These are phyloP conservation scores for Trypanosoma melophagium DNA, from an alignment of 208 protist genomes.

Conservation along the genomic window DNA sequence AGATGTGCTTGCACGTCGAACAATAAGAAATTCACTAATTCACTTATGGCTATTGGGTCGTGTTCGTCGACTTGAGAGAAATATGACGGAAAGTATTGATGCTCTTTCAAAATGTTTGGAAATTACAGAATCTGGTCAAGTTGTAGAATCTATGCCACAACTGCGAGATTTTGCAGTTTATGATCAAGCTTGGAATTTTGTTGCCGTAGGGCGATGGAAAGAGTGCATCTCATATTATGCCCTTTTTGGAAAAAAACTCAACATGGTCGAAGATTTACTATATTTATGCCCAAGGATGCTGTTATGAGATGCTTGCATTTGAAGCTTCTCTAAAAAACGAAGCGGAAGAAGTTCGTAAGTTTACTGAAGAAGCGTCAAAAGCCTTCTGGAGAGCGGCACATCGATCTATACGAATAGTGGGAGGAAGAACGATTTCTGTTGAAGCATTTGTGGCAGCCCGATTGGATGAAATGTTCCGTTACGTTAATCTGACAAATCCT, in stretches of 20 bases:
- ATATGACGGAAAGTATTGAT: constrained; percentile 30
- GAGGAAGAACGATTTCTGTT: constrained; percentile 42
- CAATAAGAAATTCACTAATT: constrained; percentile 42
- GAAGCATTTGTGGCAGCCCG: constrained; percentile 56
- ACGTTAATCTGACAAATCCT: constrained; percentile 29
- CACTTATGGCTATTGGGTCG: constrained; percentile 62
- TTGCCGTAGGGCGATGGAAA: constrained; percentile 39
- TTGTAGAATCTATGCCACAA: constrained; percentile 51
- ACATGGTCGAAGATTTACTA: constrained; percentile 66
- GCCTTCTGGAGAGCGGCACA: constrained; percentile 68
- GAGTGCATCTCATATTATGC: constrained; percentile 32
- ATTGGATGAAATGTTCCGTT: constrained; percentile 44
- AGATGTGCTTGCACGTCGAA: constrained; percentile 25
- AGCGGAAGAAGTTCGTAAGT: constrained; percentile 14
- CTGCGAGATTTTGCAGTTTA: constrained; percentile 58
- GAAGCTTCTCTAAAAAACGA: neutral
- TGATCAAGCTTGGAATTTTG: constrained; percentile 54
- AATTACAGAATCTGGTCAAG: constrained; percentile 34
- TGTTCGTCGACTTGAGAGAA: constrained; percentile 41
- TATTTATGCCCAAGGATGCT: constrained; percentile 52
- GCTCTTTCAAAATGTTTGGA: constrained; percentile 43
- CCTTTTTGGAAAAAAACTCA: constrained; percentile 41
- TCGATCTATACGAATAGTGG: constrained; percentile 41
- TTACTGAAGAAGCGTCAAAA: constrained; percentile 18
- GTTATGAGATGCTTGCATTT: constrained; percentile 56